These are phyloP conservation scores for Yamadazyma mexicana DNA, from an alignment of 1,139 yeast genomes.

Conservation along the genomic window DNA sequence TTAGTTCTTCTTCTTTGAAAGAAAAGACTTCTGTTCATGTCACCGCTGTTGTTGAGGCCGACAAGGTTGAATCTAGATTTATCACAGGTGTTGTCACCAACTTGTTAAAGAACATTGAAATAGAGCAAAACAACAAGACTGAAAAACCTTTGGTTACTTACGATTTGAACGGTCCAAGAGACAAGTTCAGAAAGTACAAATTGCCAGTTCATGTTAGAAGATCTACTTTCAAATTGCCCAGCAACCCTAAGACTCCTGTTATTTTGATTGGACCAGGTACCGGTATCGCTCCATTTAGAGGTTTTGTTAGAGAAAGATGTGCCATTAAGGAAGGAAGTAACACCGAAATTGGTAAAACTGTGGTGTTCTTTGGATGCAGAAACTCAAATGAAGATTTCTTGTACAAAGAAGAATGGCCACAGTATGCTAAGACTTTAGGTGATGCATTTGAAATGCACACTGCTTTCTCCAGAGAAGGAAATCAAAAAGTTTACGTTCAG, in stretches of 20 bases:
- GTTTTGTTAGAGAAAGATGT: constrained; percentile 81
- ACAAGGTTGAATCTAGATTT: constrained; percentile 38
- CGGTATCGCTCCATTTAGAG: constrained; percentile 97
- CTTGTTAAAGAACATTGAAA: constrained; percentile 71
- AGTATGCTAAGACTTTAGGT: constrained; percentile 63
- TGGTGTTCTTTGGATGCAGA: constrained; percentile 89
- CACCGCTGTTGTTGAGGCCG: constrained; percentile 91
- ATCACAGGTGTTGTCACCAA: constrained; percentile 92
- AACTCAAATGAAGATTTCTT: constrained; percentile 71
- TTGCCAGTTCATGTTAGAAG: constrained; percentile 93
- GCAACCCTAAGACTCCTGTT: constrained; percentile 78
- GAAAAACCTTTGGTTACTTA: constrained; percentile 55
- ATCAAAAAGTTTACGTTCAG: constrained; percentile 84
- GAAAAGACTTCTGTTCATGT: constrained; percentile 76
- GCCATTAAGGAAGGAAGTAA: constrained; percentile 44
- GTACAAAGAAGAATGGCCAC: constrained; percentile 85
- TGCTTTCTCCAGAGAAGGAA: constrained; percentile 82
- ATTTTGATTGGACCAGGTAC: constrained; percentile 98
- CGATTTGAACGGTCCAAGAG: constrained; percentile 81
- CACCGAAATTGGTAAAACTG: constrained; percentile 64
- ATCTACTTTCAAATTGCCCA: constrained; percentile 92
- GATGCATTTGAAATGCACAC: constrained; percentile 68
- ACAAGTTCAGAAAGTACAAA: constrained; percentile 52
- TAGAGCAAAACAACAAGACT: constrained; percentile 53
- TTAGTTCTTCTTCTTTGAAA: constrained; percentile 82